Conservation (phyloP, 345 rosid species). For the Moricandia arvensis region DNA sequence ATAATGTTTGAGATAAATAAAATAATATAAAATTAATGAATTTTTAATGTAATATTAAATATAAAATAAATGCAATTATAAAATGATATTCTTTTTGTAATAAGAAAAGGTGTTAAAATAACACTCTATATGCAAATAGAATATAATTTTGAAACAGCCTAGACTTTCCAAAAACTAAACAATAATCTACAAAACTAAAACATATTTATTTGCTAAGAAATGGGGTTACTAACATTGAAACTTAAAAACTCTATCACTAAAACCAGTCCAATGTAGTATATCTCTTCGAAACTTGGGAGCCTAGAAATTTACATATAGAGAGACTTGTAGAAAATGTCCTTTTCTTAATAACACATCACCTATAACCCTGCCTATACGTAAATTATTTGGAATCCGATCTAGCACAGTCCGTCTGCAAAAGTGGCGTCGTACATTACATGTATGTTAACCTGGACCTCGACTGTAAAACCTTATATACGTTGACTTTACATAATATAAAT, state of each 20-base stretch:
- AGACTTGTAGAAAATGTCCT: too few species aligned
- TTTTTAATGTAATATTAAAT: too few species aligned
- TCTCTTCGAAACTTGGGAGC: neutral
- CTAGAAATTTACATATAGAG: neutral
- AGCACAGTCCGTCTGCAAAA: neutral
- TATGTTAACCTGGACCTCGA: neutral
- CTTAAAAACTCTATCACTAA: neutral
- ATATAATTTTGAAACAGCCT: neutral
- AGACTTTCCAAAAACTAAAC: neutral
- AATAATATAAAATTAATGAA: too few species aligned
- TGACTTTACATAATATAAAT: neutral
- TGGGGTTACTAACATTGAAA: neutral
- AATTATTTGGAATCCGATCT: neutral
- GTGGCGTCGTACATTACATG: neutral
- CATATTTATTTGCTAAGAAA: neutral
- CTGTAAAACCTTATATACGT: neutral
- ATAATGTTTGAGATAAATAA: too few species aligned
- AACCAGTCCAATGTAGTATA: neutral
- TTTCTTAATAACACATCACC: too few species aligned
- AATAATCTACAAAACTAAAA: neutral
- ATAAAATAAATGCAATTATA: too few species aligned
- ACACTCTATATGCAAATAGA: neutral
- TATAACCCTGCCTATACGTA: too few species aligned
- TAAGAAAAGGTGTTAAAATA: too few species aligned
- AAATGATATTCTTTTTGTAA: too few species aligned